Evolutionary conservation across 495 filamentous ascomycete genomes (phyloP), one percentile per base, ranked within the genome.

Genomic region (Penicillium mononematosum): DNA sequence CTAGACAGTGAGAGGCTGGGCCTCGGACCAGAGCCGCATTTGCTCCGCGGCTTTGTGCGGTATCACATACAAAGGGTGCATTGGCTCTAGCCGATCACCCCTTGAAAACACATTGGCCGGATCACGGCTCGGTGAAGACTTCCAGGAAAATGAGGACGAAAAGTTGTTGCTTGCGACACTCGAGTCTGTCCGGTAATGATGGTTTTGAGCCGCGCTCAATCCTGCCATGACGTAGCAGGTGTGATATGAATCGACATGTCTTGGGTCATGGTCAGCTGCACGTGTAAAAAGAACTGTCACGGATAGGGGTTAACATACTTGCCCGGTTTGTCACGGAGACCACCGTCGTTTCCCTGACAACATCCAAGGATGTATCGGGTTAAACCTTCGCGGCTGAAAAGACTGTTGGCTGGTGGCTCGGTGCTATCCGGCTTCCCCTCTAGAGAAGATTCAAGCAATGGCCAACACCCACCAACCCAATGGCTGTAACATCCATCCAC

Each of bases 401-500:
- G 70, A 56, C 74, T 79, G 45, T 70, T 69, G 31, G 73, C 58
- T 38, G 70, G 58, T 14, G 59, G 51, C 31, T 56, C 42, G 14
- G 65, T 62, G 29, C 59, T 61, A 14, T 49, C 62, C 38, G 73
- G 75, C 41, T 75, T 71, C 4, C 83, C 85, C 54, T 80, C 73
- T 38, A 92, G 72, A 46, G 85, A 86, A n/a, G 90, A 92, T 68
- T 96, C 88, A 55, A 98, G 72, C 57, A 98, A 71, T 38, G 93
- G 85, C 87, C 92, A 98, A 71, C 92, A 97, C 29, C 87, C 89
- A 6, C 95, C 94, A 10, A 96, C 88, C 94, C 94, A 98, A 64
- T 96, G 92, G 71, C 89, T 93, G 73, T 98, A 98, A 70, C 94
- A 98, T 47, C 93, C 94, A 72, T 98, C 94, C 22, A 98, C 92